Percentiles rank a stretch among this genome's conserved stretches.
Conservation (phyloP, 129 eudicot genomes). For the Arctium minus region DNA sequence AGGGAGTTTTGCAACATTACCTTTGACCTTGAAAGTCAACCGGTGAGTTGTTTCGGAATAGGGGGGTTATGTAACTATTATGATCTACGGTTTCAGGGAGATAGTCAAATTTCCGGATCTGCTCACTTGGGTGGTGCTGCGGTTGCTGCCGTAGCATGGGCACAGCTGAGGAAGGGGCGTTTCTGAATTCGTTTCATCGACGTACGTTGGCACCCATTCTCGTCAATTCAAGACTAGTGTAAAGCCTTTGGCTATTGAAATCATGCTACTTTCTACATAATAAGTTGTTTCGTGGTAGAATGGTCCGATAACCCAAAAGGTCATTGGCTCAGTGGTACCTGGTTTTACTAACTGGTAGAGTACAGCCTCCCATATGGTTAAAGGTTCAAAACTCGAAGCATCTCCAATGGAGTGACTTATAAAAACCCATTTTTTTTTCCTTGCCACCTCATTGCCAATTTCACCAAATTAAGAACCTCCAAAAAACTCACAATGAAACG, state of each 20-base stretch:
- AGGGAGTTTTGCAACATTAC: neutral
- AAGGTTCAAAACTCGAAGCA: neutral
- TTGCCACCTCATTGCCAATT: too few species aligned
- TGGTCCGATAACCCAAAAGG: neutral
- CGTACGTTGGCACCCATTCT: conserved; percentile 1
- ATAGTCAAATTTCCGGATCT: conserved; percentile 65
- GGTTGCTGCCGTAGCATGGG: conserved; percentile 81
- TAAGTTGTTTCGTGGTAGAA: neutral
- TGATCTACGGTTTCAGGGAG: conserved; percentile 56
- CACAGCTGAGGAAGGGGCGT: conserved; percentile 41
- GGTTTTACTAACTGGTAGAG: neutral
- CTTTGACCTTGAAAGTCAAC: neutral
- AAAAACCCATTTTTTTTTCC: too few species aligned
- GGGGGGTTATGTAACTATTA: neutral
- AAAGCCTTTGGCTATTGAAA: neutral
- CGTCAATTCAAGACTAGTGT: neutral
- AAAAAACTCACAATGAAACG: too few species aligned
- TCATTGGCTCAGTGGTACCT: neutral
- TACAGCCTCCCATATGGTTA: neutral
- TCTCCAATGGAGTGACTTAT: too few species aligned
- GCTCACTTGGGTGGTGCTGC: conserved; percentile 91
- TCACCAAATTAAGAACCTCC: too few species aligned
- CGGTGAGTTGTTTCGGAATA: neutral
- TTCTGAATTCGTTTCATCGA: conserved; percentile 21
- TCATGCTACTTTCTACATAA: neutral